Conservation (phyloP, 2,329 filamentous ascomycete species). For the Sclerotinia glacialis region DNA sequence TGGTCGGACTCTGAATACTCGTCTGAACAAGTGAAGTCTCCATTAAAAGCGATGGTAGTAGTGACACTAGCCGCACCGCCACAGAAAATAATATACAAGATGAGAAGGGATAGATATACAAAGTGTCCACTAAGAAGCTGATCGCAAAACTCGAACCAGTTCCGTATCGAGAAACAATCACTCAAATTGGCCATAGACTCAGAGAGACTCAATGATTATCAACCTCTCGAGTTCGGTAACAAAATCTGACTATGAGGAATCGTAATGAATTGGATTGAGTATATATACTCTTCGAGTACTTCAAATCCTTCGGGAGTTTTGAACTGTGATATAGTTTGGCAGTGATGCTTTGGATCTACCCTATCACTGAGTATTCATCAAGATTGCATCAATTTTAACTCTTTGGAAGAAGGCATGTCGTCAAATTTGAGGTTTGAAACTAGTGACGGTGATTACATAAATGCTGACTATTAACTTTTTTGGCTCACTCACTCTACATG, state of each 20-base stretch:
- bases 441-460: slow-evolving; percentile 13
- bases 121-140: background rate
- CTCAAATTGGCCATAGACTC: background rate
- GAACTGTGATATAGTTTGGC: background rate
- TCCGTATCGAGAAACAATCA: no score
- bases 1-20: background rate
- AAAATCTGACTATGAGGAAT: background rate
- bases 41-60: no score
- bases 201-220: background rate
- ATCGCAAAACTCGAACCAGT: background rate
- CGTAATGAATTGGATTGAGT: background rate
- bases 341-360: background rate
- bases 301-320: background rate
- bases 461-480: background rate
- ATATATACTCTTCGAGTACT: background rate
- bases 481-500: background rate
- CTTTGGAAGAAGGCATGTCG: background rate
- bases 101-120: background rate
- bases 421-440: background rate
- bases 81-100: no score
- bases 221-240: background rate
- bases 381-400: background rate
- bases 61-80: no score
- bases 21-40: no score
- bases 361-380: background rate